These are phyloP conservation scores for Pholiota microspora DNA, from an alignment of 768 basidiomycete species.

Conservation along the genomic window DNA sequence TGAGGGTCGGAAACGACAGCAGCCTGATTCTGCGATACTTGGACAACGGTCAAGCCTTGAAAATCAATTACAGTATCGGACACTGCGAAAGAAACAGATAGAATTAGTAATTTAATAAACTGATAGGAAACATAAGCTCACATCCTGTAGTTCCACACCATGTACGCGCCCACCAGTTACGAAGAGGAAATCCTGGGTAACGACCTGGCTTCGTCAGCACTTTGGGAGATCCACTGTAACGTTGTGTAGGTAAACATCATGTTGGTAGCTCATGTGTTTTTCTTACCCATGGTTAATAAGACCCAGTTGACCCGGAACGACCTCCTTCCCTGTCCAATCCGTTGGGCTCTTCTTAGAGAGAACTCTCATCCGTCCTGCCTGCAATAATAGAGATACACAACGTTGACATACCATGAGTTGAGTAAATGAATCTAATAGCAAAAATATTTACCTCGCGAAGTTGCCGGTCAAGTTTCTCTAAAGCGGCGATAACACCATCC, in stretches of 20 bases:
- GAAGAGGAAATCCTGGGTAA: constrained; percentile 71
- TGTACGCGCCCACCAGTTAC: constrained; percentile 84
- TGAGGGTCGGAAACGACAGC: constrained; percentile 78
- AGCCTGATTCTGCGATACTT: constrained; percentile 81
- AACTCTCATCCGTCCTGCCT: constrained; percentile 58
- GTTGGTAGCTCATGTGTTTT: no score
- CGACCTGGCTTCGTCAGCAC: constrained; percentile 71
- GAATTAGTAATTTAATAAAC: background rate
- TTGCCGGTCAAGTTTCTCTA: constrained; percentile 67
- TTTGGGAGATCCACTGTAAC: constrained; percentile 69
- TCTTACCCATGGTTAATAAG: constrained; percentile 67
- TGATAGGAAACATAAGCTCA: constrained; percentile 32
- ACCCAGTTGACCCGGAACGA: constrained; percentile 70
- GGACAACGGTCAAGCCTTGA: constrained; percentile 78
- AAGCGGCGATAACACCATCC: constrained; percentile 64
- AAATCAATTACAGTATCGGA: constrained; percentile 84
- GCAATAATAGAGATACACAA: constrained; percentile 2
- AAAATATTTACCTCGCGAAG: constrained; percentile 43
- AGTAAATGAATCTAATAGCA: no score
- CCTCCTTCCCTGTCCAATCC: constrained; percentile 69
- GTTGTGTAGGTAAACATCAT: background rate
- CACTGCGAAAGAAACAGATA: constrained; percentile 36
- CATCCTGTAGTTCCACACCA: constrained; percentile 69
- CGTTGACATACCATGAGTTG: constrained; percentile 3
- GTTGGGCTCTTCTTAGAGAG: constrained; percentile 70